Conservation (phyloP, 1,284 basidiomycete genomes). For the Hemileia vastatrix region DNA sequence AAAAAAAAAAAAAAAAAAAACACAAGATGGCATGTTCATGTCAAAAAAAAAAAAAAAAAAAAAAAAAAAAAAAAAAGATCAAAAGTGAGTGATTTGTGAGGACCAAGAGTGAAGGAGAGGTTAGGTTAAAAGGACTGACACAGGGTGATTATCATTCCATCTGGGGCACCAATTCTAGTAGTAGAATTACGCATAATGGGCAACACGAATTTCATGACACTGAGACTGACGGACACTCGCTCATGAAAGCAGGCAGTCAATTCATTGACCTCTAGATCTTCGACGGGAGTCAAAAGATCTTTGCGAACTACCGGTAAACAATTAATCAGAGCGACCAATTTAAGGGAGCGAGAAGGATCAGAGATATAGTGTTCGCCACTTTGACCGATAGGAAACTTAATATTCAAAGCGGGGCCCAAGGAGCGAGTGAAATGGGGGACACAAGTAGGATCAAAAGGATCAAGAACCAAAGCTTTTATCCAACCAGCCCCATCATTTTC, state of each 20-base stretch:
- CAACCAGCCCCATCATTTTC: slow-evolving; percentile 1
- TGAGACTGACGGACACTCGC: background rate
- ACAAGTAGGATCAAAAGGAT: background rate
- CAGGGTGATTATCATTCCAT: slow-evolving; percentile 14
- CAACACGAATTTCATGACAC: slow-evolving; percentile 13
- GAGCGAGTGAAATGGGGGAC: slow-evolving; percentile 2
- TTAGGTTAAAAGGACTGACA: background rate
- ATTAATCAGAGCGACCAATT: slow-evolving; percentile 12
- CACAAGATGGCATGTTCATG: background rate
- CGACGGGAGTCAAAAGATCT: slow-evolving; percentile 1
- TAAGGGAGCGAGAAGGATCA: background rate
- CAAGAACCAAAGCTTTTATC: slow-evolving; percentile 14
- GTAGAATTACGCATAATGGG: slow-evolving; percentile 20
- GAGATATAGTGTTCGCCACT: background rate
- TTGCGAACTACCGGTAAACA: slow-evolving; percentile 8
- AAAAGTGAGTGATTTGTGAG: background rate
- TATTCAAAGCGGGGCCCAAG: background rate
- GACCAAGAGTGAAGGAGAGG: background rate
- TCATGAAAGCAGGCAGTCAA: background rate
- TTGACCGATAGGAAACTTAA: slow-evolving; percentile 1
- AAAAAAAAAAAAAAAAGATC: background rate
- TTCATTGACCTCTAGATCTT: slow-evolving; percentile 1
- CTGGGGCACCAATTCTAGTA: background rate
- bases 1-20: background rate
- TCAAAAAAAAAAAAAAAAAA: background rate